Conservation (phyloP, 2,329 filamentous ascomycete genomes). For the Emergomyces pasteurianus region DNA sequence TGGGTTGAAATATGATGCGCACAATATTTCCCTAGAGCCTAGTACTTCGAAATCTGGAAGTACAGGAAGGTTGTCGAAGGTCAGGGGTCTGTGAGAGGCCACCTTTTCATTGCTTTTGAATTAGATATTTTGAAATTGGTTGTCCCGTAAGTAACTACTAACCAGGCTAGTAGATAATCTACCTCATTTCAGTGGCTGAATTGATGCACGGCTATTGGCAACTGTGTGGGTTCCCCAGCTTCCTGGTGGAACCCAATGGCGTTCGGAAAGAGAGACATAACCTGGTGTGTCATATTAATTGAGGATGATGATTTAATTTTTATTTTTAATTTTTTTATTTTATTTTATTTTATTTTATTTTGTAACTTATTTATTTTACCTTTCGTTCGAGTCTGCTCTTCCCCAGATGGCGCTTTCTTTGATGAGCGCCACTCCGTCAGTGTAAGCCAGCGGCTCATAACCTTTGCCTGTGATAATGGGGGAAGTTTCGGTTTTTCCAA, state of each 20-base stretch:
- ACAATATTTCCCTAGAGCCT: neutral
- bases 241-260: no score
- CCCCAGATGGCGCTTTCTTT: neutral
- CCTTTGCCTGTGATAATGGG: neutral
- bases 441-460: neutral
- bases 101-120: neutral
- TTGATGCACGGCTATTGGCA: neutral
- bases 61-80: no score
- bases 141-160: no score
- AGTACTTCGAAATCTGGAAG: no score
- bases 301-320: neutral
- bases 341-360: no score
- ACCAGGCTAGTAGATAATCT: neutral
- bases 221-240: neutral
- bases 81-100: no score
- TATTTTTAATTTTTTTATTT: no score
- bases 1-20: no score
- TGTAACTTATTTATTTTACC: no score
- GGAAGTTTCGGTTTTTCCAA: neutral
- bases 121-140: no score
- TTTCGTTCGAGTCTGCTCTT: no score
- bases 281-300: neutral
- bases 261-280: no score
- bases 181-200: neutral
- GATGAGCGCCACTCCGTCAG: neutral